Conservation (phyloP, 495 filamentous ascomycete species). For the Penicillium canescens region DNA sequence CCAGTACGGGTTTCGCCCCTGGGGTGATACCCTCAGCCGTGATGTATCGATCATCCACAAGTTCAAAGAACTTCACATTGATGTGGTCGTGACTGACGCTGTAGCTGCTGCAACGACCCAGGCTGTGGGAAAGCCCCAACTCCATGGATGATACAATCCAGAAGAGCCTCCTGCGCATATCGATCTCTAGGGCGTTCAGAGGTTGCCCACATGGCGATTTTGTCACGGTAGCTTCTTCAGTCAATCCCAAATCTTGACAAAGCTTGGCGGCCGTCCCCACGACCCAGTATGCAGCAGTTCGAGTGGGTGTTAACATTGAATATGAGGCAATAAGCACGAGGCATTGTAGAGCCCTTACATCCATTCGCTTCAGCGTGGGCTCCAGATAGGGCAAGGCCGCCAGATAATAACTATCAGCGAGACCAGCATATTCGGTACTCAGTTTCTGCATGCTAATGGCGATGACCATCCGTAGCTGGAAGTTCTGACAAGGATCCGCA, state of each 20-base stretch:
- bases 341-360: constrained; percentile 87
- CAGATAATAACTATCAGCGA: constrained; percentile 90
- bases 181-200: constrained; percentile 68
- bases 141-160: constrained; percentile 89
- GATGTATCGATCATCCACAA: constrained; percentile 78
- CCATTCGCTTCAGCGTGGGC: constrained; percentile 72
- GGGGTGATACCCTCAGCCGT: constrained; percentile 71
- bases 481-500: constrained; percentile 77
- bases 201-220: constrained; percentile 46
- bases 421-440: constrained; percentile 73
- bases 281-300: constrained; percentile 88
- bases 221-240: constrained; percentile 80
- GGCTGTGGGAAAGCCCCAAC: constrained; percentile 78
- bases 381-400: constrained; percentile 82
- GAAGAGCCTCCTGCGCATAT: constrained; percentile 83
- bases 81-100: constrained; percentile 76
- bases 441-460: constrained; percentile 91
- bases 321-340: constrained; percentile 86
- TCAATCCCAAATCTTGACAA: constrained; percentile 80
- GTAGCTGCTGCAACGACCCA: constrained; percentile 81
- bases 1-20: constrained; percentile 63
- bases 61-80: constrained; percentile 78
- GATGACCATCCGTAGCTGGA: constrained; percentile 82
- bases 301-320: constrained; percentile 84
- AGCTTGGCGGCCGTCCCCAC: constrained; percentile 82